Evolutionary conservation across 2,329 filamentous ascomycete genomes (phyloP), one percentile per base, ranked within the genome.

Genomic region (Ophiostoma australiae): DNA sequence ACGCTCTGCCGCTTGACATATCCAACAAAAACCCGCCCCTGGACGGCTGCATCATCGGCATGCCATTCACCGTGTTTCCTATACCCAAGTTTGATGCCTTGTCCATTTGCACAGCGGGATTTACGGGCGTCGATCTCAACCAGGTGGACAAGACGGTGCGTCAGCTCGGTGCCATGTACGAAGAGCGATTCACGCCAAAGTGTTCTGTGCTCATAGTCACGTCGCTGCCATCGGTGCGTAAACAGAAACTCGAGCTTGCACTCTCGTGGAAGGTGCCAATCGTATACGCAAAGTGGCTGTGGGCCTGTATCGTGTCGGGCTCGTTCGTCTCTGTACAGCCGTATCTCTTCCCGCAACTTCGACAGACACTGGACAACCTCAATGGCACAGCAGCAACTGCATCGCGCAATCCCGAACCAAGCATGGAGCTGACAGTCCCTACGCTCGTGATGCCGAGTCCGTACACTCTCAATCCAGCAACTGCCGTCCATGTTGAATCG

Each of bases 201-300:
- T 88, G 88, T n/a, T 92, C 90, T 17, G 82, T 98, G 23, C 82
- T 99, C 2, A 80, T 99, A n/a, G 93, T 90, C 77, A 87, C 88
- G 71, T 84, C 83, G 3, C 76, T 87, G 15, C 78, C 79, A 58
- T 82, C 82, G 0, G 84, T 93, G 80, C 81, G 86, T 78, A 85
- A 83, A 71, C 90, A 95, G 74, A 99, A 99, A 80, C 82, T 95
- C 23, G 87, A 90, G 65, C 89, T 92, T 77, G 93, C 93, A 0
- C 78, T 88, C 10, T 85, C 89, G 75, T 92, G 91, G 84, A 85
- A 85, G 4, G 90, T 98, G 13, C 92, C 93, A 1, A 88, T 94
- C n/a, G 91, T 98, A 13, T 86, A 86, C 8, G 87, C 88, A 23
- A 87, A 90, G 31, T 99, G 95, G 95, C 83, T 99, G 2, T 95